Conservation (phyloP, 495 filamentous ascomycete species). For the Barbatosphaeria neglecta region DNA sequence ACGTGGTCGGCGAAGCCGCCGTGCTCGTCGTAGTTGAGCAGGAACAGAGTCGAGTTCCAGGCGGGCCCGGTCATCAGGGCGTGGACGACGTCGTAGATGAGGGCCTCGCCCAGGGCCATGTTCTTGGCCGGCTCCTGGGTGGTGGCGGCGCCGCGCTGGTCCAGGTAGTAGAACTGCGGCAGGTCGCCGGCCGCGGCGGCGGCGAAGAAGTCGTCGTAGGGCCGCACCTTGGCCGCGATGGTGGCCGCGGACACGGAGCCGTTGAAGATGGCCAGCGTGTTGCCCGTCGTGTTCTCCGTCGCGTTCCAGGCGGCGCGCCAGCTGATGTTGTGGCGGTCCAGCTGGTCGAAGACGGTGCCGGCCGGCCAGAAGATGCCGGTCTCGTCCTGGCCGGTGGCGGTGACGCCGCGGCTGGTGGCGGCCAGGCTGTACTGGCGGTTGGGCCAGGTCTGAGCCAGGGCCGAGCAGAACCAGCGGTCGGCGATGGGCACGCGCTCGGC, state of each 20-base stretch:
- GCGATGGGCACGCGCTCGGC: not conserved
- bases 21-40: constrained; percentile 1
- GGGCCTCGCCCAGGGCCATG: not conserved
- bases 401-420: not conserved
- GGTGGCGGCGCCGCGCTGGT: not conserved
- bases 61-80: not conserved
- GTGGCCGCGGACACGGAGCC: not conserved
- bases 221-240: not conserved
- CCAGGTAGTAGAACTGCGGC: not conserved
- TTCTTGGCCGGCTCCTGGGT: constrained; percentile 1
- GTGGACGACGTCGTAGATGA: not conserved
- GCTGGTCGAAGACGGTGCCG: not conserved
- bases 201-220: not conserved
- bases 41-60: not conserved
- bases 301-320: not conserved
- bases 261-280: not conserved
- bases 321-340: not conserved
- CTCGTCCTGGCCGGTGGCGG: not conserved
- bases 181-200: not conserved
- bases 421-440: not conserved
- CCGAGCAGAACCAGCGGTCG: constrained; percentile 1
- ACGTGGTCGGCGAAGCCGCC: not conserved
- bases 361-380: not conserved
- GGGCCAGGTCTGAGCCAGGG: not conserved
- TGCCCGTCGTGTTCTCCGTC: not conserved